Evolutionary conservation across 192 early-diverging fungal genomes (phyloP), one percentile per base, ranked within the genome.

Genomic region (Backusella australiensis): DNA sequence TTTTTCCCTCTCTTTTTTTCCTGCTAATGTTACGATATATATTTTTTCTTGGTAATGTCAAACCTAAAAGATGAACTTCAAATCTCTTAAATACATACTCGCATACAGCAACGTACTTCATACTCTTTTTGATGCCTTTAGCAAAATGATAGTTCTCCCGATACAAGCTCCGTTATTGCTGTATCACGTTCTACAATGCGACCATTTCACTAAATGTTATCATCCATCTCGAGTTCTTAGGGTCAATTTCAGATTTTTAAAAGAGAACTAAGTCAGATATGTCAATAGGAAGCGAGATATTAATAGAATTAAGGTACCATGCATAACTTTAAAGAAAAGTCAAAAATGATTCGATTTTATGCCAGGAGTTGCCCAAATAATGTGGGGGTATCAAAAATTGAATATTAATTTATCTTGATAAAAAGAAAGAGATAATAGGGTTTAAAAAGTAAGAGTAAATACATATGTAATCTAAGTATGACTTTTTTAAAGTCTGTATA

Each of bases 401-500:
- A 26, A 63, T 63, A 63, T 63, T 63, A 63, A 29, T 63, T 63
- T 63, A 63, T 26, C 56, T 63, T 63, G 56, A 63, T 29, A 69
- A 69, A 39, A 41, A 35, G 3, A 35, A 68, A 17, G 1, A 4
- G 17, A 69, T 12, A 69, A 36, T 38, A 21, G n/a, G 19, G 4
- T 38, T 5, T 38, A 69, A 38, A 23, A 35, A 35, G 66, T 67
- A 35, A 14, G 46, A 6, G 19, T 49, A 7, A 6, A 49, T 49
- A 21, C 19, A 34, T 1, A 34, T 15, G 34, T 67, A 34, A 67
- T 34, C 6, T 6, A n/a, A 3, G 38, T 39, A 23, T 69, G 36
- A 23, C 6, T 29, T 71, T 42, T 42, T 71, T 75, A 80, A 35
- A 73, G 42, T 23, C 75, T 69, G 32, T 80, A 80, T 23, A 76